Percentiles rank a stretch among this genome's conserved stretches.
These are phyloP conservation scores for Mucor irregularis DNA, from an alignment of 371 early-diverging fungal genomes.

Conservation along the genomic window DNA sequence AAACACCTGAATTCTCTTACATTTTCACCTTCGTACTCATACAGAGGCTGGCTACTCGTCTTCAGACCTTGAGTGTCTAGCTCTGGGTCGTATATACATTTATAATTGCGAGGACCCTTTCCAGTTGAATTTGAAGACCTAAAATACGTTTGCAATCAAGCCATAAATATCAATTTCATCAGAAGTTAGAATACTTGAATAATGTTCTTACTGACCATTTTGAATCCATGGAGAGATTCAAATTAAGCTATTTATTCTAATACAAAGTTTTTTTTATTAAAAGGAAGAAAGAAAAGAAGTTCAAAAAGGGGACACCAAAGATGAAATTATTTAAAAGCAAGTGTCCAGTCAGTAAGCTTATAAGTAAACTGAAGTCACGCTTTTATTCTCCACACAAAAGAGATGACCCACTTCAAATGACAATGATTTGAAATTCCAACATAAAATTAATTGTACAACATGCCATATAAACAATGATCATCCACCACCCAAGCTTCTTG, in stretches of 20 bases:
- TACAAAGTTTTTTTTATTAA: not conserved
- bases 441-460: slow-evolving; percentile 50
- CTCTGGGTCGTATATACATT: slow-evolving; percentile 48
- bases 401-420: not conserved
- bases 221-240: slow-evolving; percentile 36
- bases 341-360: too few species aligned
- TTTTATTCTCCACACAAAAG: too few species aligned
- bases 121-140: slow-evolving; percentile 18
- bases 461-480: slow-evolving; percentile 49
- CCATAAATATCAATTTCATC: not conserved
- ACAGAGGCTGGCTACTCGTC: slow-evolving; percentile 25
- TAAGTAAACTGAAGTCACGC: too few species aligned
- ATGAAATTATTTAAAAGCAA: too few species aligned
- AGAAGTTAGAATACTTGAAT: not conserved
- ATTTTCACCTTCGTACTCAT: slow-evolving; percentile 32
- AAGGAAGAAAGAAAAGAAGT: not conserved
- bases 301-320: not conserved
- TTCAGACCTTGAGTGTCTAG: slow-evolving; percentile 35
- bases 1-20: slow-evolving; percentile 20
- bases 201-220: slow-evolving; percentile 21
- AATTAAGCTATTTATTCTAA: slow-evolving; percentile 2
- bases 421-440: slow-evolving; percentile 38
- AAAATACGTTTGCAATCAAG: not conserved
- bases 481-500: slow-evolving; percentile 49
- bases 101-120: slow-evolving; percentile 42